phyloP scores from a whole-genome alignment of 1,284 basidiomycete species.

The Ceratobasidium sp. region DNA sequence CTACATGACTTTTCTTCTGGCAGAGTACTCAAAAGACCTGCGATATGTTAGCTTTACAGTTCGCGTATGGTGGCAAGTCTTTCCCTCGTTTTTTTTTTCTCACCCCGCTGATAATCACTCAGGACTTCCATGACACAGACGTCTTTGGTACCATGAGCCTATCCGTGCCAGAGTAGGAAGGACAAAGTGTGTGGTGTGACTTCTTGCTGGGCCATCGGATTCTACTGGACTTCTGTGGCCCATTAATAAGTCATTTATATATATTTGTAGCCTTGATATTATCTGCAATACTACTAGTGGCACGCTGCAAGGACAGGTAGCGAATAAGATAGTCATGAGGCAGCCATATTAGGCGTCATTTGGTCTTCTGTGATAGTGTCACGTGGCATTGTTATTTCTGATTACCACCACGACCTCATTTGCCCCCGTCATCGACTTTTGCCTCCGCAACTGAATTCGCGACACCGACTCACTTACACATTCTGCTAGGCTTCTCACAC shows the following conservation, averaged over 20 bases:
- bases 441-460: background rate
- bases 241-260: background rate
- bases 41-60: background rate
- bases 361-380: background rate
- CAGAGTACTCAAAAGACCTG: background rate
- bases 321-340: background rate
- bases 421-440: slow-evolving; percentile 7
- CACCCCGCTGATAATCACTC: background rate
- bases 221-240: background rate
- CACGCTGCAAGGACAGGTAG: too few relatives aligned
- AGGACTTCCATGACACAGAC: background rate
- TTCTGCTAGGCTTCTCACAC: background rate
- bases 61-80: background rate
- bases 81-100: background rate
- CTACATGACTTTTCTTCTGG: background rate
- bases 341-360: background rate
- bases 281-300: background rate
- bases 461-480: slow-evolving; percentile 6
- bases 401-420: background rate
- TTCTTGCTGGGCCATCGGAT: background rate
- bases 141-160: background rate
- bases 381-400: slow-evolving; percentile 4
- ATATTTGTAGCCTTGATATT: background rate
- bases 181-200: background rate
- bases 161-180: background rate